These are phyloP conservation scores for Colletotrichum cuscutae DNA, from an alignment of 2,329 filamentous ascomycete genomes.

Conservation along the genomic window DNA sequence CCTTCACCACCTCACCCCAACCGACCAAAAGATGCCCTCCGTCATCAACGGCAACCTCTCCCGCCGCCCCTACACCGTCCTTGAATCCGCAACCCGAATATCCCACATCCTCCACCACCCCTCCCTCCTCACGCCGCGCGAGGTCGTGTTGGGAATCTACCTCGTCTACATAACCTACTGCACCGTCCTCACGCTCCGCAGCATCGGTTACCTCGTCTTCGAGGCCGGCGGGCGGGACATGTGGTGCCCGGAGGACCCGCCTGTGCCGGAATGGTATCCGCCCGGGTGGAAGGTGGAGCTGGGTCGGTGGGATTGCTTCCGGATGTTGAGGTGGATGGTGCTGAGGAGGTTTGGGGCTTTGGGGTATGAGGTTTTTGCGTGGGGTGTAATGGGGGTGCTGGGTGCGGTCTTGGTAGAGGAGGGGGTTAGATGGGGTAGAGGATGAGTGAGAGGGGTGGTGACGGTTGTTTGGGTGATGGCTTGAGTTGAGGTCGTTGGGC, in stretches of 20 bases:
- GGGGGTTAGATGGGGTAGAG: not conserved
- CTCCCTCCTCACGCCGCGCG: not conserved
- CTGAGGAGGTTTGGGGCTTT: not conserved
- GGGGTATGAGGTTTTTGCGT: constrained; percentile 7
- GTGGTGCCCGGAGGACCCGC: not conserved
- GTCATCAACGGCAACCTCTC: constrained; percentile 12
- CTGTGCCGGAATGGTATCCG: constrained; percentile 14
- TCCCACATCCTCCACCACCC: not conserved
- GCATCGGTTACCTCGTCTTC: constrained; percentile 10
- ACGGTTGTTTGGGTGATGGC: not conserved
- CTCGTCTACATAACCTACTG: constrained; percentile 12
- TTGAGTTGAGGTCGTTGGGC: not conserved
- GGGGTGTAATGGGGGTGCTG: not conserved
- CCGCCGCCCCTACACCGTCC: not conserved
- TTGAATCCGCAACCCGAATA: not conserved
- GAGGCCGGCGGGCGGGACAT: not conserved
- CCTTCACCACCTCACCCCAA: not conserved
- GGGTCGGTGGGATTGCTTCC: not conserved
- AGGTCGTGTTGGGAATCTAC: constrained; percentile 1
- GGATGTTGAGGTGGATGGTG: not conserved
- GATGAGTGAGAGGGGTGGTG: not conserved
- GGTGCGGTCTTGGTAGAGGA: not conserved
- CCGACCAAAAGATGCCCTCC: not conserved
- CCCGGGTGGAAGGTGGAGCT: constrained; percentile 15
- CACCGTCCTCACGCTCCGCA: not conserved